Conservation (phyloP, 2,329 filamentous ascomycete genomes). For the Ophioceras dolichostomum region DNA sequence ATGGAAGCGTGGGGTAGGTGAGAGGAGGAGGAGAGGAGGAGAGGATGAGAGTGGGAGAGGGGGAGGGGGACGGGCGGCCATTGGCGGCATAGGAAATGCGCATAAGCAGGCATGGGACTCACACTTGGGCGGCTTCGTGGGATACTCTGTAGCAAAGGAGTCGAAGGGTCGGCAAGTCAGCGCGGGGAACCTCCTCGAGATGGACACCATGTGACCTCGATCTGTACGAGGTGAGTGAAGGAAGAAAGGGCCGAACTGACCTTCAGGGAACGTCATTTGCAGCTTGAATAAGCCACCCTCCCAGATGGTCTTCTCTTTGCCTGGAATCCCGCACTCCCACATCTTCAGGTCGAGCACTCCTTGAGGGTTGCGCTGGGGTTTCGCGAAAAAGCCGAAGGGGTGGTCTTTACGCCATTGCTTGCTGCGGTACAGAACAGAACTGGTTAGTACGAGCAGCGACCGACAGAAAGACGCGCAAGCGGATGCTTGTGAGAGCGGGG, state of each 20-base stretch:
- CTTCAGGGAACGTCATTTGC: slow-evolving; percentile 84
- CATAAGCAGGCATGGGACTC: too few relatives aligned
- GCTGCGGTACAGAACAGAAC: too few relatives aligned
- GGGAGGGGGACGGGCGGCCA: too few relatives aligned
- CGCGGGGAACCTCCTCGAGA: too few relatives aligned
- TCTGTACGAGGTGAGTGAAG: slow-evolving; percentile 5
- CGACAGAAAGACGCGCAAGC: too few relatives aligned
- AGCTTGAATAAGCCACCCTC: slow-evolving; percentile 96
- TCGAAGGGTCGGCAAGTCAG: not conserved
- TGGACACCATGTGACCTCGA: not conserved
- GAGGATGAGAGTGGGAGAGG: too few relatives aligned
- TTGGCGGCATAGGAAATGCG: too few relatives aligned
- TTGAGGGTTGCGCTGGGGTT: slow-evolving; percentile 66
- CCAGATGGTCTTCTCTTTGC: slow-evolving; percentile 95
- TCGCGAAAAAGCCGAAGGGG: slow-evolving; percentile 94
- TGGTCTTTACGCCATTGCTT: slow-evolving; percentile 97
- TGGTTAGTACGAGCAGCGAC: too few relatives aligned
- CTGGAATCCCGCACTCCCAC: slow-evolving; percentile 95
- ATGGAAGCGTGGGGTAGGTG: too few relatives aligned
- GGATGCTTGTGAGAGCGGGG: too few relatives aligned
- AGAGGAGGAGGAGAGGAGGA: too few relatives aligned
- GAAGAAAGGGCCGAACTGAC: too few relatives aligned
- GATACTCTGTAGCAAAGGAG: slow-evolving; percentile 58
- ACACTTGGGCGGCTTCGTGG: slow-evolving; percentile 98
- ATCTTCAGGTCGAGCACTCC: slow-evolving; percentile 84